phyloP scores from a whole-genome alignment of 1,284 basidiomycete species.

The Microbotryum saponariae region DNA sequence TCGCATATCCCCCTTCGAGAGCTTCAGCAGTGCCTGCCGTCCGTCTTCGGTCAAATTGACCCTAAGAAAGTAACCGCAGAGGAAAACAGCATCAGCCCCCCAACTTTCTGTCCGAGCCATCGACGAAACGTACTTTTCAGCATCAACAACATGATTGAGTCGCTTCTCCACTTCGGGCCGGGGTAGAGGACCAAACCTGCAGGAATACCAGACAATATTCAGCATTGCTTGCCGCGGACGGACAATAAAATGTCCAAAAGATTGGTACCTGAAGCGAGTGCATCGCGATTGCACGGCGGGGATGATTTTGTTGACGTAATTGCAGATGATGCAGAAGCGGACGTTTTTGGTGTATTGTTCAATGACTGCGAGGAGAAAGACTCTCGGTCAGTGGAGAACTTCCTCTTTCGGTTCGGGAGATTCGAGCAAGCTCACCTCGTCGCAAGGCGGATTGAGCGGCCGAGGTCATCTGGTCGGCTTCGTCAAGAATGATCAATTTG shows the following conservation, averaged over 20 bases:
- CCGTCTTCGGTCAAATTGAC: conserved; percentile 82
- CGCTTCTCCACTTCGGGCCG: conserved; percentile 76
- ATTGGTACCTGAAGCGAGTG: conserved; percentile 63
- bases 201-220: not conserved
- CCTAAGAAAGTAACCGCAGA: conserved; percentile 45
- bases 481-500: conserved; percentile 97
- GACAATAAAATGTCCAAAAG: no score
- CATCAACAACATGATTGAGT: conserved; percentile 68
- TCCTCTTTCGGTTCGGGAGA: not conserved
- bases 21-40: conserved; percentile 77
- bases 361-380: conserved; percentile 56
- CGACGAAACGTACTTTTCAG: conserved; percentile 60
- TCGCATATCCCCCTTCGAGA: conserved; percentile 96
- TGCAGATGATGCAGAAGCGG: conserved; percentile 98
- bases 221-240: not conserved
- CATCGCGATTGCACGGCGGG: conserved; percentile 98
- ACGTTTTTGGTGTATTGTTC: conserved; percentile 99
- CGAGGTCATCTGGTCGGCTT: conserved; percentile 99
- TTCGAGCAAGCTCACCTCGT: conserved; percentile 47
- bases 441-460: conserved; percentile 92
- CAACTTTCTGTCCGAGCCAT: not conserved
- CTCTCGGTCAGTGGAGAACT: not conserved
- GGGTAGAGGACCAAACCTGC: conserved; percentile 83
- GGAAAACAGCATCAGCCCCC: not conserved
- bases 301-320: conserved; percentile 99